Evolutionary conservation across 2,329 filamentous ascomycete species (phyloP).

Genomic region (Didymella glomerata): DNA sequence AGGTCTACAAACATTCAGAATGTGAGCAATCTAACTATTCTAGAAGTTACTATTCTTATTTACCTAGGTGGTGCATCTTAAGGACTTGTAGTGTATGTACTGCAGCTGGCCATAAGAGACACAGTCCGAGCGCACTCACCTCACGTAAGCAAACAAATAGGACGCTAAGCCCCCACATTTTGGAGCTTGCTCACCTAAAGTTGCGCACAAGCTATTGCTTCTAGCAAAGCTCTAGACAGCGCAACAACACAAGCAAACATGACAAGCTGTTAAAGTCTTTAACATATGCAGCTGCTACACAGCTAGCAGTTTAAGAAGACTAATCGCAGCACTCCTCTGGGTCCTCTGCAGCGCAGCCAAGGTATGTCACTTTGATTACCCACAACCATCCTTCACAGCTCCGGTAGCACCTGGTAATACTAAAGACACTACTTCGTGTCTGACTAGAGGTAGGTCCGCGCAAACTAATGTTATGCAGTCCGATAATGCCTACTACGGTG

Average conservation of each 20-base stretch:
- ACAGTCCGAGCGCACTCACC: not conserved
- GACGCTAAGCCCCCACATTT: not conserved
- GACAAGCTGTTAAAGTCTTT: not conserved
- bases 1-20: too few species aligned
- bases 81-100: not conserved
- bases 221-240: not conserved
- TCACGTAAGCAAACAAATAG: not conserved
- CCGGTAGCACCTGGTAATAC: not conserved
- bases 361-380: not conserved
- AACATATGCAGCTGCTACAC: not conserved
- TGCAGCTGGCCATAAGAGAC: not conserved
- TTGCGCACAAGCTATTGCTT: not conserved
- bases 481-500: slow-evolving; percentile 41
- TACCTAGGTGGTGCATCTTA: not conserved
- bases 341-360: not conserved
- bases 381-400: not conserved
- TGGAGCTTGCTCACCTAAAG: not conserved
- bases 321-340: not conserved
- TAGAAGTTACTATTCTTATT: too few species aligned
- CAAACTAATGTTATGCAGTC: slow-evolving; percentile 20
- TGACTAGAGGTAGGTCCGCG: not conserved
- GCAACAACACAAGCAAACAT: not conserved
- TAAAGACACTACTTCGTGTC: not conserved
- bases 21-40: too few species aligned
- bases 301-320: not conserved